Evolutionary conservation across 192 early-diverging fungal species (phyloP).

Genomic region (Fimicolochytrium jonesii): DNA sequence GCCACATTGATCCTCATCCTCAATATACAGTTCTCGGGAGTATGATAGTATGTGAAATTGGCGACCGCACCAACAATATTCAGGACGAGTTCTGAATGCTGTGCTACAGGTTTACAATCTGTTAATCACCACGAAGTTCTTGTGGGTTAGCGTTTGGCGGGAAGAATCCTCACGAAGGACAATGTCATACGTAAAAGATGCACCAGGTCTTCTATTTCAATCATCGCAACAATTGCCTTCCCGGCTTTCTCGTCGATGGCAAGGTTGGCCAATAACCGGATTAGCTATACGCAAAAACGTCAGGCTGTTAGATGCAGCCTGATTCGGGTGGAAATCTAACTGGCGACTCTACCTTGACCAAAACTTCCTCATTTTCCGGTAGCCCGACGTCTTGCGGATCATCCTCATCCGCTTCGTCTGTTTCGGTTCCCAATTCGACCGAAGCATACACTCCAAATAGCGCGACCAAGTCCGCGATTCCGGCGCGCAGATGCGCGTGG

Average conservation of each 20-base stretch:
- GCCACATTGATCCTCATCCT: conserved; percentile 19
- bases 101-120: conserved; percentile 2
- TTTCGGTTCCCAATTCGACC: conserved; percentile 13
- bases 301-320: background rate
- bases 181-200: no score
- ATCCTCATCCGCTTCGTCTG: conserved; percentile 17
- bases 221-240: conserved; percentile 30
- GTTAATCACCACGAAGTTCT: no score
- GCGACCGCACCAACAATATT: conserved; percentile 41
- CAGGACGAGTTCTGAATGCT: conserved; percentile 40
- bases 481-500: background rate
- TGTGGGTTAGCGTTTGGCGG: no score
- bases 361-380: conserved; percentile 29
- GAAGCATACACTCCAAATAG: conserved; percentile 32
- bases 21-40: conserved; percentile 18
- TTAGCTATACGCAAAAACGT: conserved; percentile 17
- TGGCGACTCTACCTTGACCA: conserved; percentile 38
- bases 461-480: conserved; percentile 29
- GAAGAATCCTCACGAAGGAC: conserved; percentile 27
- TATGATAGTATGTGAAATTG: conserved; percentile 44
- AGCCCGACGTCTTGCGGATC: background rate
- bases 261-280: conserved; percentile 40
- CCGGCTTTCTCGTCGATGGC: conserved; percentile 28
- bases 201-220: conserved; percentile 38
- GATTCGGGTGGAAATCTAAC: no score